Base-by-base conservation (phyloP, 768 basidiomycete genomes). In the Leccinum olivaceopallidum region DNA sequence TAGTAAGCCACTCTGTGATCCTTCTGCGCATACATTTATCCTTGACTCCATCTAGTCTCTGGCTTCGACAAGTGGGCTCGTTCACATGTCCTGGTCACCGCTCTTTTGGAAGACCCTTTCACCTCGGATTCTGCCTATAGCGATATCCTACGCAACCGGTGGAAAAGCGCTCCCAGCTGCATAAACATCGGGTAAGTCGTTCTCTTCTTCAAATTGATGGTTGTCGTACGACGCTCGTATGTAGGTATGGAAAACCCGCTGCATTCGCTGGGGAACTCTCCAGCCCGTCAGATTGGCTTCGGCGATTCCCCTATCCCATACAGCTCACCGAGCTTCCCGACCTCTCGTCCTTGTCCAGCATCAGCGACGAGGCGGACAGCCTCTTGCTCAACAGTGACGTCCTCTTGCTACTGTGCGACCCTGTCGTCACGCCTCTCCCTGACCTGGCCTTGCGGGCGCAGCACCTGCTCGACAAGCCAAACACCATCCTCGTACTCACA, bases 31-130 rank as follows among this genome's bases (percentile, higher is more conserved):
- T 42, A 42, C 47, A 55, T 59, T 57, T 48, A 62, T 47, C 7
- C 42, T 50, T 30, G 37, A 24, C 57, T 55, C 39, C 48, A 36
- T 42, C 57, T n/a, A 90, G 90, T 92, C 13, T 83, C 79, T 67
- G 82, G 84, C 13, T 65, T 81, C 55, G 84, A 87, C 69, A 72
- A 82, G 65, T 80, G 77, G 70, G 80, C 87, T 20, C 79, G 78
- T 39, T 77, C 84, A 7, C 75, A 76, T 39, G 84, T 87, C 32
- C 73, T 93, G 5, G 82, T 92, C 20, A 85, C 85, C 5, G 88
- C 89, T 7, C 78, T 93, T 37, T 76, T 93, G 16, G 82, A 87
- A 49, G 85, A 92, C 57, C 90, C 90, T 14, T 81, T 93, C 63
- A 77, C 79, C 3, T 83, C 84, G n/a, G 81, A 84, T 62, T 60